These are phyloP conservation scores for Fusarium nematophilum DNA, from an alignment of 2,329 filamentous ascomycete species.

Conservation along the genomic window DNA sequence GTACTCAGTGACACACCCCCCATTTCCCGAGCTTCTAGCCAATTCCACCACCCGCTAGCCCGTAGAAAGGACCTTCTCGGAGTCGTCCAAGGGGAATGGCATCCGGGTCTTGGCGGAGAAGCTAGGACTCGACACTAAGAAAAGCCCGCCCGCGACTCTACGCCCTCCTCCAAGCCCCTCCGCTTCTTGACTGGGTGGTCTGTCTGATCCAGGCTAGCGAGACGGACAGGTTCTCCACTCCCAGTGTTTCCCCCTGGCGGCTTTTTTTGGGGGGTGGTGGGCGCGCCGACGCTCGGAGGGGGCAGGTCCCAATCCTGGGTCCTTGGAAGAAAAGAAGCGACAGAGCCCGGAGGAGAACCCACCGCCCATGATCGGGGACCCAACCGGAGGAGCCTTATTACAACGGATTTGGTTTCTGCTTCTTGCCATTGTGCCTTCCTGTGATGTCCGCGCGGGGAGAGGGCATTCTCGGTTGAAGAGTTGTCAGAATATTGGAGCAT, in stretches of 20 bases:
- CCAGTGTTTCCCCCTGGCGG: slow-evolving; percentile 19
- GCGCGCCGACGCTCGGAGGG: slow-evolving; percentile 20
- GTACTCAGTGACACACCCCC: background rate
- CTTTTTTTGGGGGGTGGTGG: too few species aligned
- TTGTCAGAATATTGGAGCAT: background rate
- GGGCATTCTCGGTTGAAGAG: background rate
- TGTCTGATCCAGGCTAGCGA: slow-evolving; percentile 6
- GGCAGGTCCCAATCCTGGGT: slow-evolving; percentile 10
- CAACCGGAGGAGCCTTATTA: slow-evolving; percentile 43
- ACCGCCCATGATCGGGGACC: slow-evolving; percentile 21
- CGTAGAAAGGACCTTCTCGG: slow-evolving; percentile 17
- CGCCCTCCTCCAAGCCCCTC: slow-evolving; percentile 7
- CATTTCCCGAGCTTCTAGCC: background rate
- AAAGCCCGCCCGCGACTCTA: slow-evolving; percentile 22
- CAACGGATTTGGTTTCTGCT: slow-evolving; percentile 23
- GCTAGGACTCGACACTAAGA: slow-evolving; percentile 11
- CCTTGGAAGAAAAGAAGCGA: slow-evolving; percentile 1
- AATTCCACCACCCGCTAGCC: slow-evolving; percentile 16
- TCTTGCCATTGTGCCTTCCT: slow-evolving; percentile 5
- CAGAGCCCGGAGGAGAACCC: slow-evolving; percentile 10
- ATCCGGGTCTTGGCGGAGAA: slow-evolving; percentile 31
- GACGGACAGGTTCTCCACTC: slow-evolving; percentile 23
- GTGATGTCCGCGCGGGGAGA: background rate
- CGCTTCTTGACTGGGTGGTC: slow-evolving; percentile 8
- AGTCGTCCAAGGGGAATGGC: slow-evolving; percentile 24